A percentile compares a stretch with the other conserved stretches of the same genome.
Evolutionary conservation across 2,329 filamentous ascomycete species (phyloP).

Genomic region (Apiospora pterosperma): DNA sequence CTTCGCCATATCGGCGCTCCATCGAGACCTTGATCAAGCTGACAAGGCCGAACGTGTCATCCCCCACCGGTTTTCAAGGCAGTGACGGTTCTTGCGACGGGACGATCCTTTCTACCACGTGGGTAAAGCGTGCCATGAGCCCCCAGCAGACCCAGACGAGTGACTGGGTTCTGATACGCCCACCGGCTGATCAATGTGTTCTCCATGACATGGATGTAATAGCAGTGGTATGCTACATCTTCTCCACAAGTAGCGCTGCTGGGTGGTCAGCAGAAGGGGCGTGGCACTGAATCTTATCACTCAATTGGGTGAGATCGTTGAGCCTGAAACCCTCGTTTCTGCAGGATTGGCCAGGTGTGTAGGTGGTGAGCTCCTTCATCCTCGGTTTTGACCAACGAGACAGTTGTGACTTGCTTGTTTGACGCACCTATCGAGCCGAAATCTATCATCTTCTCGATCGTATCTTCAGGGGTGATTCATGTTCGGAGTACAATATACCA

Average conservation of each 20-base stretch:
- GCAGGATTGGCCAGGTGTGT: not conserved
- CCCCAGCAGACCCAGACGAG: not conserved
- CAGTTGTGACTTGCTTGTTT: not conserved
- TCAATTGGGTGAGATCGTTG: conserved; percentile 2
- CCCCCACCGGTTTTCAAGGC: not conserved
- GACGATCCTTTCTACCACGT: not conserved
- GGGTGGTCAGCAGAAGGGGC: not conserved
- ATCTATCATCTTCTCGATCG: not conserved
- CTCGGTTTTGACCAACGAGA: not conserved
- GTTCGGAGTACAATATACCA: not conserved
- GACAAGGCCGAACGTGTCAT: not conserved
- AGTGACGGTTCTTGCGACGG: not conserved
- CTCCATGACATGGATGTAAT: not conserved
- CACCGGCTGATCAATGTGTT: not conserved
- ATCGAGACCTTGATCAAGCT: not conserved
- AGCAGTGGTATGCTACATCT: not conserved
- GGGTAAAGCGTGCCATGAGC: not conserved
- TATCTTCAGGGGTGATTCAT: not conserved
- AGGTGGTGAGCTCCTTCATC: not conserved
- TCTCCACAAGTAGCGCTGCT: not conserved
- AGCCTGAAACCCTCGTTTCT: not conserved
- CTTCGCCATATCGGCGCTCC: not conserved
- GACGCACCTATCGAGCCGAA: not conserved
- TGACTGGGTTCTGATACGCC: not conserved
- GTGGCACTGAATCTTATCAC: not conserved